These are phyloP conservation scores for Vinca minor DNA, from an alignment of 257 asterid species.

Conservation along the genomic window DNA sequence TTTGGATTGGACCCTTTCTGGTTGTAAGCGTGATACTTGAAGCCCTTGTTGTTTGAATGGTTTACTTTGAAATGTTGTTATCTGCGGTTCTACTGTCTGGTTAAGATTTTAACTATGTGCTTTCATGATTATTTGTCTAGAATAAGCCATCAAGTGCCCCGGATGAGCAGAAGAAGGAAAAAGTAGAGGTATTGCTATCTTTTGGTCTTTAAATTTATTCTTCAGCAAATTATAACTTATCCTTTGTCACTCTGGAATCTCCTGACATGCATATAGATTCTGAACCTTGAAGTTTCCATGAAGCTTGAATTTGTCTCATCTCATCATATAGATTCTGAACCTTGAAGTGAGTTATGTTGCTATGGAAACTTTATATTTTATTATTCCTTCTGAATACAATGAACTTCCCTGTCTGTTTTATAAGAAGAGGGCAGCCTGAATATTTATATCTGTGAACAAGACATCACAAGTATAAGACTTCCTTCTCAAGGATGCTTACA, in stretches of 20 bases:
- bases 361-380: neutral
- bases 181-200: slow-evolving; percentile 37
- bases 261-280: neutral
- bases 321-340: no score
- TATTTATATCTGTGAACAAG: no score
- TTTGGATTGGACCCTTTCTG: neutral
- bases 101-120: neutral
- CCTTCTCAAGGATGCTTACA: no score
- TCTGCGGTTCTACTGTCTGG: neutral
- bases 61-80: neutral
- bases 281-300: neutral
- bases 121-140: slow-evolving; percentile 22
- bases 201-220: slow-evolving; percentile 5
- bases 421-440: no score
- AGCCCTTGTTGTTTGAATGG: neutral
- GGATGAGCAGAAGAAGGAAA: slow-evolving; percentile 29
- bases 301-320: neutral
- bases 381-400: neutral
- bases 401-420: no score
- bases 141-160: slow-evolving; percentile 22
- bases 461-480: no score
- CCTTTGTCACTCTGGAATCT: neutral
- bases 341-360: no score
- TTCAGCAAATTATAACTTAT: neutral
- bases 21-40: neutral